These are phyloP conservation scores for Pouteria glomerata DNA, from an alignment of 148 eudicot species.

Conservation along the genomic window DNA sequence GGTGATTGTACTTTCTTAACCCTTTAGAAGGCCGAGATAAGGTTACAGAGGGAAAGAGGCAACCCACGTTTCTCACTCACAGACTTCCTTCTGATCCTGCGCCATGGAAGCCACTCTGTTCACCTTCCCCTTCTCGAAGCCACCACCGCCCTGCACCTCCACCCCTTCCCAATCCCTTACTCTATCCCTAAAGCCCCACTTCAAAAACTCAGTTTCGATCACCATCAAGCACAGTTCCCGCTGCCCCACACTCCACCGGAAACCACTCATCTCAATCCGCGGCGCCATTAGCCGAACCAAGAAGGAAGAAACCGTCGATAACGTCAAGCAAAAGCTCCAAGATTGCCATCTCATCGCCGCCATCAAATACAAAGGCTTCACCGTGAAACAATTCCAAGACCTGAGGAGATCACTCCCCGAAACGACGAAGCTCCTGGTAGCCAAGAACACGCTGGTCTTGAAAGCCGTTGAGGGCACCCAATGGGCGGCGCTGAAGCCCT, in stretches of 20 bases:
- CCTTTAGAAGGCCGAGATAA: too few relatives aligned
- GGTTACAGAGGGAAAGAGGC: too few relatives aligned
- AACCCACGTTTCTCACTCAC: too few relatives aligned
- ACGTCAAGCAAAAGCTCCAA: conserved; percentile 60
- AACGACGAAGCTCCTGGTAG: conserved; percentile 55
- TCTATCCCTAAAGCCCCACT: conserved; percentile 27
- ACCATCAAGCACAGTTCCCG: conserved; percentile 6
- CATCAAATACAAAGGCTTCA: conserved; percentile 78
- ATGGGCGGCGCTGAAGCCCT: conserved; percentile 81
- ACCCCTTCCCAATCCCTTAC: neutral
- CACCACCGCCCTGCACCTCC: neutral
- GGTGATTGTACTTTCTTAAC: too few relatives aligned
- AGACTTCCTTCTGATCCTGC: neutral
- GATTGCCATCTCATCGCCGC: conserved; percentile 76
- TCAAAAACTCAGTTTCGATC: conserved; percentile 22
- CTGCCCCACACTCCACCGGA: conserved; percentile 7
- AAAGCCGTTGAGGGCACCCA: conserved; percentile 75
- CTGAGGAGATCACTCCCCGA: conserved; percentile 63
- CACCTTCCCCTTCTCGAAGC: conserved; percentile 13
- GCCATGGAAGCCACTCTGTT: conserved; percentile 32
- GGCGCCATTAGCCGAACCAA: conserved; percentile 75
- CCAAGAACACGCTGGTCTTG: conserved; percentile 74
- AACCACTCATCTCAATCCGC: conserved; percentile 26
- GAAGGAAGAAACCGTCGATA: conserved; percentile 78
- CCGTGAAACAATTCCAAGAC: conserved; percentile 74